phyloP scores from a whole-genome alignment of 2,329 filamentous ascomycete genomes.

The Hymenoscyphus infarciens region DNA sequence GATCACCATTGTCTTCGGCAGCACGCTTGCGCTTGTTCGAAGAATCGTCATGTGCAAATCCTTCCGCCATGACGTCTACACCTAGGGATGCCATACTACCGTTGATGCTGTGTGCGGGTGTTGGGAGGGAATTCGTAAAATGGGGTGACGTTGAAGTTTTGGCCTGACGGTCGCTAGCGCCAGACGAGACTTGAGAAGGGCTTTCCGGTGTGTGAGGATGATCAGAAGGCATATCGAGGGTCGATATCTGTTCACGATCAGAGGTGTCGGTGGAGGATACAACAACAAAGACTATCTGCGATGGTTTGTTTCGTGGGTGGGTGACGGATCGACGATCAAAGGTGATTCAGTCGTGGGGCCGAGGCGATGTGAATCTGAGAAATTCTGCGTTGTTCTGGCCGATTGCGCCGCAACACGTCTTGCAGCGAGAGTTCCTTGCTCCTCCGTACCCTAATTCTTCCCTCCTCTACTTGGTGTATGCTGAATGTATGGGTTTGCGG shows the following conservation, averaged over 20 bases:
- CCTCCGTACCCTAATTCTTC: neutral
- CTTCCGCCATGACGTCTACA: conserved; percentile 22
- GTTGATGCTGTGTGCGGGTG: conserved; percentile 61
- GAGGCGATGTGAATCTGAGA: conserved; percentile 17
- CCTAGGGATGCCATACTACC: conserved; percentile 40
- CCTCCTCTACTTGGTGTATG: neutral
- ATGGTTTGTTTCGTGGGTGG: conserved; percentile 8
- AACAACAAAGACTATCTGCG: conserved; percentile 15
- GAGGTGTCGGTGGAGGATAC: neutral
- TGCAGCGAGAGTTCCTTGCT: neutral
- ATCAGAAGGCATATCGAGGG: conserved; percentile 52
- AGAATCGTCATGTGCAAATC: conserved; percentile 44
- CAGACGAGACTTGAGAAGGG: conserved; percentile 57
- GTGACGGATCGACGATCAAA: neutral
- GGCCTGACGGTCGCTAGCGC: conserved; percentile 39
- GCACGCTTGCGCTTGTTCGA: conserved; percentile 61
- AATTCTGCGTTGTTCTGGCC: conserved; percentile 10
- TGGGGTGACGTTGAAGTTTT: conserved; percentile 51
- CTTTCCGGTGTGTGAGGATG: conserved; percentile 66
- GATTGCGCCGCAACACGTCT: conserved; percentile 20
- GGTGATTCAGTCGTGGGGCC: neutral
- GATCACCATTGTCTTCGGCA: conserved; percentile 53
- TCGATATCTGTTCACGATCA: conserved; percentile 5
- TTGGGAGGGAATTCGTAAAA: conserved; percentile 47
- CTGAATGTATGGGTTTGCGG: neutral